Evolutionary conservation across 1,284 basidiomycete genomes (phyloP).

Genomic region (Ustilago shanxiensis): DNA sequence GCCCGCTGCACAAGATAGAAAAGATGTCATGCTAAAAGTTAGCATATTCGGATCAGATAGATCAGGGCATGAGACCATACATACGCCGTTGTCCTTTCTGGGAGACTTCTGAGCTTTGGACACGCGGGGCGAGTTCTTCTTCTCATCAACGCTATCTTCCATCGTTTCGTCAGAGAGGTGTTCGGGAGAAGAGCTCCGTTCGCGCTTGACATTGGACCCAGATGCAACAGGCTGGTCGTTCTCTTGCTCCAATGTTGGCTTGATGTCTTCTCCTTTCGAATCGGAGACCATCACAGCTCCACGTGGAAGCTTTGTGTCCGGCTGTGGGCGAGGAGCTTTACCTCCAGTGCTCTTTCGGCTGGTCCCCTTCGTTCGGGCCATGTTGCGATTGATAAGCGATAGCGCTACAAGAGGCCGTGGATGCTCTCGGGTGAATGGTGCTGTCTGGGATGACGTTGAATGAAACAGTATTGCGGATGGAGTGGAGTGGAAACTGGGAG

Average conservation of each 20-base stretch:
- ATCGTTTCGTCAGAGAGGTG: background rate
- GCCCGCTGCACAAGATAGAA: slow-evolving; percentile 6
- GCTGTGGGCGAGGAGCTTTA: background rate
- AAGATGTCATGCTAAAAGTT: background rate
- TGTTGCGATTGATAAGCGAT: background rate
- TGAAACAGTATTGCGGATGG: no score
- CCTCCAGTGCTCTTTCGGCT: slow-evolving; percentile 13
- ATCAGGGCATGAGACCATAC: background rate
- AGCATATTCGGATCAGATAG: background rate
- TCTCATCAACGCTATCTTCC: background rate
- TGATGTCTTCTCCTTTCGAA: background rate
- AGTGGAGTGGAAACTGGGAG: no score
- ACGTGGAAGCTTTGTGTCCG: background rate
- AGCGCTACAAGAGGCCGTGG: background rate
- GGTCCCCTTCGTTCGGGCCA: background rate
- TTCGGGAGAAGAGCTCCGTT: background rate
- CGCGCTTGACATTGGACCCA: background rate
- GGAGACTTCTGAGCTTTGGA: background rate
- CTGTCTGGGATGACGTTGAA: background rate
- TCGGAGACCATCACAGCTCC: background rate
- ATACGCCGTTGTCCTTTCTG: background rate
- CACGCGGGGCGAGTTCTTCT: no score
- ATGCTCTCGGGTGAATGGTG: background rate
- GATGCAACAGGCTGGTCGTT: background rate
- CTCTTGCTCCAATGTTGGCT: background rate